Evolutionary conservation across 345 rosid species (phyloP).

Genomic region (Nasturtium officinale): DNA sequence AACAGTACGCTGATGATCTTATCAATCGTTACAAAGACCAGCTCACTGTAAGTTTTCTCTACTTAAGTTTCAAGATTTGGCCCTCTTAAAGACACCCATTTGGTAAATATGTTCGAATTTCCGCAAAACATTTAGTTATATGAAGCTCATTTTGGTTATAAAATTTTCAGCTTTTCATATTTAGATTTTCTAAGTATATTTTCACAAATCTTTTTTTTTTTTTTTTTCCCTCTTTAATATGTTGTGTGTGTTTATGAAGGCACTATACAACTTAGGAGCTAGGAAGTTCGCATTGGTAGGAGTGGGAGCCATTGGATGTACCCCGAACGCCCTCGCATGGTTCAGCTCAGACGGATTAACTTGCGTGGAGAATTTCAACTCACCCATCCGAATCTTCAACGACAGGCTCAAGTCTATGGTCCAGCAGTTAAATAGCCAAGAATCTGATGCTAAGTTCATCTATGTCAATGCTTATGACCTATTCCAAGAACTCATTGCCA

Average conservation of each 20-base stretch:
- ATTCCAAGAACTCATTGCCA: slow-evolving; percentile 61
- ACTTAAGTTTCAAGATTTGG: slow-evolving; percentile 9
- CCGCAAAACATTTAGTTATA: neutral
- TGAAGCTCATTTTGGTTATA: neutral
- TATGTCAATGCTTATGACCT: slow-evolving; percentile 74
- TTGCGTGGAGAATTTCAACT: slow-evolving; percentile 59
- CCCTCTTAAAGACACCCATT: neutral
- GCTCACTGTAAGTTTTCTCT: slow-evolving; percentile 48
- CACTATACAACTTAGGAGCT: slow-evolving; percentile 71
- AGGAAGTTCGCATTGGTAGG: slow-evolving; percentile 80
- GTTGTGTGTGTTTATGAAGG: slow-evolving; percentile 40
- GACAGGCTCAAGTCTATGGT: slow-evolving; percentile 66
- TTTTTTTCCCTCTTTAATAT: neutral
- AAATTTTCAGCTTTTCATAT: neutral
- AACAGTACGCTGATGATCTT: slow-evolving; percentile 63
- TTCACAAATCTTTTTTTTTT: too few species aligned
- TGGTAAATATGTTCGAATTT: neutral
- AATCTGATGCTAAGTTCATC: slow-evolving; percentile 59
- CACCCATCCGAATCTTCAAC: slow-evolving; percentile 72
- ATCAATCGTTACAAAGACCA: slow-evolving; percentile 58
- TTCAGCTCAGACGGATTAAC: slow-evolving; percentile 65
- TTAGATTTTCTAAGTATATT: neutral
- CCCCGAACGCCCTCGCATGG: slow-evolving; percentile 71
- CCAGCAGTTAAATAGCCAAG: slow-evolving; percentile 54
- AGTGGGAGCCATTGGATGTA: slow-evolving; percentile 85